phyloP scores from a whole-genome alignment of 805 yeast species.

The Trichomonascus vanleenenianus region DNA sequence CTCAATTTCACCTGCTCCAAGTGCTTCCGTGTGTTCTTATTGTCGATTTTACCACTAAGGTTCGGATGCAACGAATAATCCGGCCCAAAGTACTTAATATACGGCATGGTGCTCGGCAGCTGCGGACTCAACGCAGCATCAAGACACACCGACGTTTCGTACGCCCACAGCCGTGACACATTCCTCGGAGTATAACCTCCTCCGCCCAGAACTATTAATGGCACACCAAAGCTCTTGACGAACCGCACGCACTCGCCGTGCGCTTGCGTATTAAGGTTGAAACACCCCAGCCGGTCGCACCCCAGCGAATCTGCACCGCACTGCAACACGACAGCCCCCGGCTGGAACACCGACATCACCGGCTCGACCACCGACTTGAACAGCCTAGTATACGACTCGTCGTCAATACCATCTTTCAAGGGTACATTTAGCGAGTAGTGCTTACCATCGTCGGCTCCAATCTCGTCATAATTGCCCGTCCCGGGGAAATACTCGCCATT shows the following conservation, averaged over 20 bases:
- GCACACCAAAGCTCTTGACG: slow-evolving; percentile 78
- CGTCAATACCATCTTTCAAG: slow-evolving; percentile 88
- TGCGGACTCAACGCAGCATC: slow-evolving; percentile 69
- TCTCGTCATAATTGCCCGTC: slow-evolving; percentile 79
- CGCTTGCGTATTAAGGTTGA: slow-evolving; percentile 85
- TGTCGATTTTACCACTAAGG: slow-evolving; percentile 71
- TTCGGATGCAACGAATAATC: slow-evolving; percentile 85
- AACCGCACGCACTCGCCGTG: slow-evolving; percentile 94
- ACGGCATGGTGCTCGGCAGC: slow-evolving; percentile 68
- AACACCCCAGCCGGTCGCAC: slow-evolving; percentile 93
- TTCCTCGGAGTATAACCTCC: slow-evolving; percentile 98
- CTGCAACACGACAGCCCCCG: slow-evolving; percentile 93
- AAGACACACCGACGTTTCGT: slow-evolving; percentile 81
- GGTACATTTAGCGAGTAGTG: slow-evolving; percentile 83
- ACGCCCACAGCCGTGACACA: slow-evolving; percentile 93
- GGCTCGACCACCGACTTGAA: slow-evolving; percentile 84
- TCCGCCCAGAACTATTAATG: slow-evolving; percentile 92
- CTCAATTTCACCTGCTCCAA: slow-evolving; percentile 71
- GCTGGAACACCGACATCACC: slow-evolving; percentile 76
- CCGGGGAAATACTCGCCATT: slow-evolving; percentile 90
- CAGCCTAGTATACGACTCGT: slow-evolving; percentile 54
- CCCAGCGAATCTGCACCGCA: slow-evolving; percentile 98
- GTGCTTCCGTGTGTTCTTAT: slow-evolving; percentile 75
- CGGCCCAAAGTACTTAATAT: slow-evolving; percentile 79
- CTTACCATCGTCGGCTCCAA: slow-evolving; percentile 79